These are phyloP conservation scores for Dichotomocladium elegans DNA, from an alignment of 371 early-diverging fungal species.

Conservation along the genomic window DNA sequence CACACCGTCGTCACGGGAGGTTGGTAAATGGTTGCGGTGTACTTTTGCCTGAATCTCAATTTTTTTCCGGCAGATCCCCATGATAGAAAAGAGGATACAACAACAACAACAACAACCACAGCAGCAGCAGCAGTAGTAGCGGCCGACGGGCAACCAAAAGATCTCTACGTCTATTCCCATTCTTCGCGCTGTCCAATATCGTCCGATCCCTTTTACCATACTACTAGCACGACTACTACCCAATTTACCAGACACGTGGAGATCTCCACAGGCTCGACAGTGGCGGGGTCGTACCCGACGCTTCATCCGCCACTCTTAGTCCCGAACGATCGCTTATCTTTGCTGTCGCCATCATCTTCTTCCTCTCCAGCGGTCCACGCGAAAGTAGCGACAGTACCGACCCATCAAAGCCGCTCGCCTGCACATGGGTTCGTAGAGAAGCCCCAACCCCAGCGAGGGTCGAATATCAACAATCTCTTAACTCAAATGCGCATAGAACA, in stretches of 20 bases:
- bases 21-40: too few relatives aligned
- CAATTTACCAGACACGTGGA: too few relatives aligned
- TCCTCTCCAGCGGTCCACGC: not conserved
- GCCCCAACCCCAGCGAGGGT: not conserved
- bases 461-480: conserved; percentile 1
- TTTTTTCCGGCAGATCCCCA: too few relatives aligned
- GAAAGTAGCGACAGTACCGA: not conserved
- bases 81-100: not conserved
- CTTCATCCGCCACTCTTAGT: not conserved
- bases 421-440: not conserved
- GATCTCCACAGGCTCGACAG: too few relatives aligned
- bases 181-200: not conserved
- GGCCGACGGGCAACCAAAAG: too few relatives aligned
- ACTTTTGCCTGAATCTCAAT: too few relatives aligned
- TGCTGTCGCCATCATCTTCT: not conserved
- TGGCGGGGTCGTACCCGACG: not conserved
- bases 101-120: too few relatives aligned
- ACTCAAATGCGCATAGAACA: conserved; percentile 3
- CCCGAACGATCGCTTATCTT: not conserved
- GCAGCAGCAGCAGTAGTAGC: too few relatives aligned
- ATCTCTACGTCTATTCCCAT: too few relatives aligned
- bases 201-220: not conserved
- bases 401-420: not conserved
- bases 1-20: too few relatives aligned
- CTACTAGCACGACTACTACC: not conserved